Evolutionary conservation across 805 yeast species (phyloP), one percentile per base, ranked within the genome.

Genomic region (Yarrowia porcina): DNA sequence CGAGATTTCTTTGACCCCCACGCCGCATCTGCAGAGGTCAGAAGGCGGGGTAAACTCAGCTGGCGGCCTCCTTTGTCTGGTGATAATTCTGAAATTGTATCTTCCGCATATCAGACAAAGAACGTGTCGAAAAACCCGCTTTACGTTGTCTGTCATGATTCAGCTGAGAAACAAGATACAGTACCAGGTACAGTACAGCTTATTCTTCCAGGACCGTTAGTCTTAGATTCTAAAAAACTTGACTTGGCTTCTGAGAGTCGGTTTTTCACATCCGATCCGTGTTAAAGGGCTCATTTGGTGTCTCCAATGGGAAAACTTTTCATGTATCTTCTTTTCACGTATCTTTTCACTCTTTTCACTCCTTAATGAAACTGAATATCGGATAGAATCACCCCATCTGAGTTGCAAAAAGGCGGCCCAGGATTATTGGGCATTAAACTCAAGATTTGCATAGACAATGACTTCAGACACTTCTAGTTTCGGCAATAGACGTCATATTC

Each of bases 21-120:
- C 52, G 52, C 28, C 52, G 17, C 23, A 27, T 45, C 50, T 44
- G 52, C 52, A 45, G 27, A 21, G 25, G 52, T 28, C 52, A 45
- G 35, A 45, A 45, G 52, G 52, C 52, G 52, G 52, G 52, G 52
- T 45, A 45, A 45, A 45, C 52, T 45, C 25, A 18, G 36, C n/a
- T 18, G 8, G 3, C n/a, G 2, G 5, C 17, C 25, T 11, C 15
- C 52, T 28, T 45, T 45, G 52, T 45, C 28, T 45, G 4, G 50
- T 44, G 50, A 42, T 28, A n/a, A 39, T 17, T 25, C 27, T 33
- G 35, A n/a, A 42, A 42, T 42, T n/a, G 47, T 20, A 42, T 32
- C 47, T 6, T 10, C 27, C 20, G 32, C 47, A n/a, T n/a, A 18
- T 11, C 12, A 25, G n/a, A 44, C 49, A 44, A 44, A 41, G 32